Evolutionary conservation across 1,284 basidiomycete species (phyloP), one percentile per base, ranked within the genome.

Genomic region (Hemileia vastatrix): DNA sequence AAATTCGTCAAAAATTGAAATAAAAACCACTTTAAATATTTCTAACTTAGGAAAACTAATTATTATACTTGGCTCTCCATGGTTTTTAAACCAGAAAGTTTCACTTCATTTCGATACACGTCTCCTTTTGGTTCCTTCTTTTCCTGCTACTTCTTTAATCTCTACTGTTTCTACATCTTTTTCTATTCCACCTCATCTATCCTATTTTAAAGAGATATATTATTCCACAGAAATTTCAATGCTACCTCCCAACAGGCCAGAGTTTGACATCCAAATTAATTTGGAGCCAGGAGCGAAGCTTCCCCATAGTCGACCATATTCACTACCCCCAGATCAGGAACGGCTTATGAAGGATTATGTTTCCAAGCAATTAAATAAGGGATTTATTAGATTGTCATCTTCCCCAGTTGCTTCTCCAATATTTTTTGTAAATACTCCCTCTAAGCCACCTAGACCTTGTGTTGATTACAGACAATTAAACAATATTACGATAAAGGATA

Each of bases 381-480:
- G 51, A 0, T 61, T 61, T 49, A 61, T 61, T 31, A 13, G 31
- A 33, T n/a, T 32, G 3, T 61, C 59, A n/a, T 61, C 59, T 13
- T 61, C 52, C n/a, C 23, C 59, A 36, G 59, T 58, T 0, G 45
- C 43, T 0, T 53, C 64, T 2, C 63, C 64, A 3, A 53, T 64
- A 2, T 63, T 68, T 27, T 67, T 65, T 32, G 54, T 66, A 0
- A 61, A 62, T 13, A 63, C 61, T 21, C 57, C 60, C 56, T 65
- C 64, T n/a, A 66, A 62, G 15, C 44, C 51, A 1, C 44, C 63
- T 5, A 23, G 64, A 6, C 57, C 63, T 11, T 67, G 62, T 57
- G 51, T 67, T 15, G 63, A 67, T 33, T 65, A 65, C 31, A 6
- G 63, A 6, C 31, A n/a, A 3, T 47, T 64, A 18, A 68, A 68